Evolutionary conservation across 2,329 filamentous ascomycete species (phyloP).

Genomic region (Cordyceps fumosorosea): DNA sequence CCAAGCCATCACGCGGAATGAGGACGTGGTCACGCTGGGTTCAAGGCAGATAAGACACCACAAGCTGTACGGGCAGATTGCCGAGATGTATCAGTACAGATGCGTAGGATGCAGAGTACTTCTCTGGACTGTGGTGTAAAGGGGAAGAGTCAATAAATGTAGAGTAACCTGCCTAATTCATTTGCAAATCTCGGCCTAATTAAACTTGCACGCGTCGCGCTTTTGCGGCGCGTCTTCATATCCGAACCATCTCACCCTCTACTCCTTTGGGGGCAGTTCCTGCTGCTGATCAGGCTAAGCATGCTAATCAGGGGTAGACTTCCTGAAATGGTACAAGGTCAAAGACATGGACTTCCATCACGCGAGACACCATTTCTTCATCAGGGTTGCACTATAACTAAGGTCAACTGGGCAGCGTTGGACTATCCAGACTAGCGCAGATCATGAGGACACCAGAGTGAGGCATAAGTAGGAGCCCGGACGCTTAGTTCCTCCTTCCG

Average conservation of each 20-base stretch:
- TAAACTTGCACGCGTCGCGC: conserved; percentile 6
- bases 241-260: background rate
- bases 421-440: background rate
- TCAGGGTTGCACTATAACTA: too few species aligned
- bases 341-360: too few species aligned
- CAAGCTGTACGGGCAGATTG: background rate
- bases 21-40: conserved; percentile 2
- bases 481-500: too few species aligned
- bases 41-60: too few species aligned
- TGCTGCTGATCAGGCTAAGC: background rate
- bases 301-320: background rate
- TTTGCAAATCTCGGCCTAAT: background rate
- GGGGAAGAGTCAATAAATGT: background rate
- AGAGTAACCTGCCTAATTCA: too few species aligned
- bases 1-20: conserved; percentile 1
- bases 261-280: background rate
- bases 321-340: background rate
- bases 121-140: background rate
- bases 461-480: too few species aligned
- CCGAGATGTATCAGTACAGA: background rate
- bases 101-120: too few species aligned
- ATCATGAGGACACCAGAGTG: background rate
- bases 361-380: too few species aligned
- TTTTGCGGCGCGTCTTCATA: background rate
- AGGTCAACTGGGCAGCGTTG: too few species aligned